Base-by-base conservation (phyloP, 2,329 filamentous ascomycete species). In the Colletotrichum sp. region DNA sequence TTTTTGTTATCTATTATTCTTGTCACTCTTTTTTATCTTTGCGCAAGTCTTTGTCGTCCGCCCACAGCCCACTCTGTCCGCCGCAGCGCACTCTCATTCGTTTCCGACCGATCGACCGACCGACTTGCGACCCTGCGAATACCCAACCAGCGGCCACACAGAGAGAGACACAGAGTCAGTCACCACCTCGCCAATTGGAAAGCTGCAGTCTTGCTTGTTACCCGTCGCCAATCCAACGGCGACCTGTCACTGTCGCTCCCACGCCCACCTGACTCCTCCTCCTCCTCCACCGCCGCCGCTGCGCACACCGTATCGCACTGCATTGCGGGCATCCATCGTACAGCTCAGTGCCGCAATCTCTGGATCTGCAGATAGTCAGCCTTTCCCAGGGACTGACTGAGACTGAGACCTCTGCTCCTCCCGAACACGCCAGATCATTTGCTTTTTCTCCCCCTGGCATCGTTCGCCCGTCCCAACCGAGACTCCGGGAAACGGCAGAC, bases 91-190 rank as follows among this genome's bases (percentile, higher is more conserved):
- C 59, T 67, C 48, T 55, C 60, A 74, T 28, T 36, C 67, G 48
- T 24, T 36, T 66, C 52, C 69, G 43, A 66, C 69, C 60, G 69
- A 72, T 24, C 74, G 72, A 75, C 67, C 72, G 75, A 71, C 57
- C 72, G 75, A 69, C 24, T 64, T 68, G 34, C 72, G 74, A 75
- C 82, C 65, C 34, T 72, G 48, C 73, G 67, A 68, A 76, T 74
- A 68, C 39, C 59, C 65, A 65, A 64, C 60, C 32, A 64, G 60
- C 39, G n/a, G 32, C 60, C 60, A 39, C 21, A 16, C 8, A 36
- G n/a, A 64, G 12, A 39, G 60, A 64, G 32, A 24, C 32, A 64
- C 43, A 48, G 55, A 59, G 60, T 64, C 60, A 64, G 32, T 39
- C 32, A 26, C 60, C 32, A 21, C 43, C 18, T 48, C 43, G 10